Conservation (phyloP, 139 green algal genomes). For the Haematococcus lacustris region DNA sequence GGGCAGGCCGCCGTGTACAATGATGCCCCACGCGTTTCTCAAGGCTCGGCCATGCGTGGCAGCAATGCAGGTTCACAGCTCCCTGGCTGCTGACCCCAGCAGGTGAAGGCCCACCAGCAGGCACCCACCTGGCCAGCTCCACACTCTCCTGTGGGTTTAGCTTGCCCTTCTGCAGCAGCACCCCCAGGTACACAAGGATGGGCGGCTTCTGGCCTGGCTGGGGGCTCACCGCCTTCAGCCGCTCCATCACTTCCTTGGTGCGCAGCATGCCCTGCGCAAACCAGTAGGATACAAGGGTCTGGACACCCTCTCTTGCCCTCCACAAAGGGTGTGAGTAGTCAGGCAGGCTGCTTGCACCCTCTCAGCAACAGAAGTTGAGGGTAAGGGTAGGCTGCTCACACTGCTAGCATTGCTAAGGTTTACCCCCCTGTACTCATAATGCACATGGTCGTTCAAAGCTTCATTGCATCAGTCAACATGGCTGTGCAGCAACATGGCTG, state of each 20-base stretch:
- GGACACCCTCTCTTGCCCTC: too few species aligned
- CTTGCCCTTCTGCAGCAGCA: constrained; percentile 84
- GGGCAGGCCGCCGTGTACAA: not conserved
- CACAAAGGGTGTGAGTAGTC: too few species aligned
- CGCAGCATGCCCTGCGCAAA: constrained; percentile 29
- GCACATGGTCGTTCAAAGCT: too few species aligned
- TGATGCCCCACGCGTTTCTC: not conserved
- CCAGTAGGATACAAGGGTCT: constrained; percentile 12
- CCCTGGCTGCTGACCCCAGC: not conserved
- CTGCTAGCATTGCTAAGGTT: too few species aligned
- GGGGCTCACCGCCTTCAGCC: constrained; percentile 80
- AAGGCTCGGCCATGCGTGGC: too few species aligned
- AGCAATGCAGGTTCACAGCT: too few species aligned
- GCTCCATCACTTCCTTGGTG: constrained; percentile 63
- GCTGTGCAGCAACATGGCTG: too few species aligned
- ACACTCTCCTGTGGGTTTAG: constrained; percentile 90
- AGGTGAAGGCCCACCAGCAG: not conserved
- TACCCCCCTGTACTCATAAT: too few species aligned
- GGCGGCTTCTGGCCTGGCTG: constrained; percentile 86
- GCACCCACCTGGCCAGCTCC: constrained; percentile 75
- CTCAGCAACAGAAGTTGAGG: too few species aligned
- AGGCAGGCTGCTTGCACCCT: too few species aligned
- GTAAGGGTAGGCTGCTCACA: too few species aligned
- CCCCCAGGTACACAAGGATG: constrained; percentile 98
- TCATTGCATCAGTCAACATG: too few species aligned